Percentiles rank a stretch among this genome's conserved stretches.
phyloP scores from a whole-genome alignment of 192 early-diverging fungal species.

The Coemansia sp. region DNA sequence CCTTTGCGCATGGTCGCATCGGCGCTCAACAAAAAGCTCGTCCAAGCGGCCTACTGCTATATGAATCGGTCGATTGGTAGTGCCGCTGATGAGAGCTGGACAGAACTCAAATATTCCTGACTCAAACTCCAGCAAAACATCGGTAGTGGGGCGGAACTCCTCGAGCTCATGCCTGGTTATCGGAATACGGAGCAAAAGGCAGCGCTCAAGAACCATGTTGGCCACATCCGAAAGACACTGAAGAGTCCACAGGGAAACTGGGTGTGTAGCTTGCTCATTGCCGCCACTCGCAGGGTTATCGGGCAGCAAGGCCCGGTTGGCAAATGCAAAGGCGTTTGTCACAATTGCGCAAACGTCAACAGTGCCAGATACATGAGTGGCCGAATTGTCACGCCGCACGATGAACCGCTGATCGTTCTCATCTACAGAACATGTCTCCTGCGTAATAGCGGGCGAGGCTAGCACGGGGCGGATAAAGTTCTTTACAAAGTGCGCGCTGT shows the following conservation, averaged over 20 bases:
- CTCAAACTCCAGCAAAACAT: constrained; percentile 29
- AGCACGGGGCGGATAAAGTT: constrained; percentile 24
- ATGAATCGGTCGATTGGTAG: constrained; percentile 15
- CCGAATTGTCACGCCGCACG: neutral
- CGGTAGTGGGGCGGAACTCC: constrained; percentile 3
- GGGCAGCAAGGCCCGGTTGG: neutral
- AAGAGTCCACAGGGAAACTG: neutral
- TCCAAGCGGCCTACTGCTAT: constrained; percentile 18
- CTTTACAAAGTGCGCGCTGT: constrained; percentile 20
- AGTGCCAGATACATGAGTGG: neutral
- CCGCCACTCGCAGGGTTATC: neutral
- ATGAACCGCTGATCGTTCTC: neutral
- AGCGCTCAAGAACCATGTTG: constrained; percentile 29
- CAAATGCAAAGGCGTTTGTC: constrained; percentile 7
- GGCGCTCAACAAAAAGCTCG: constrained; percentile 22
- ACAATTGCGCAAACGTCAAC: constrained; percentile 13
- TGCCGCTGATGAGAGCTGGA: neutral
- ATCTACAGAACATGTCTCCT: neutral
- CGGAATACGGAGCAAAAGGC: constrained; percentile 25
- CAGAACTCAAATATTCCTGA: constrained; percentile 12
- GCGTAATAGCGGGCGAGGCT: neutral
- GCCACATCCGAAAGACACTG: constrained; percentile 5
- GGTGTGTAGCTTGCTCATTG: neutral
- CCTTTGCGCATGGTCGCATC: constrained; percentile 20
- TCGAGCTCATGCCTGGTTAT: constrained; percentile 14